Evolutionary conservation across 2,329 filamentous ascomycete genomes (phyloP).

Genomic region (Zymoseptoria tritici): DNA sequence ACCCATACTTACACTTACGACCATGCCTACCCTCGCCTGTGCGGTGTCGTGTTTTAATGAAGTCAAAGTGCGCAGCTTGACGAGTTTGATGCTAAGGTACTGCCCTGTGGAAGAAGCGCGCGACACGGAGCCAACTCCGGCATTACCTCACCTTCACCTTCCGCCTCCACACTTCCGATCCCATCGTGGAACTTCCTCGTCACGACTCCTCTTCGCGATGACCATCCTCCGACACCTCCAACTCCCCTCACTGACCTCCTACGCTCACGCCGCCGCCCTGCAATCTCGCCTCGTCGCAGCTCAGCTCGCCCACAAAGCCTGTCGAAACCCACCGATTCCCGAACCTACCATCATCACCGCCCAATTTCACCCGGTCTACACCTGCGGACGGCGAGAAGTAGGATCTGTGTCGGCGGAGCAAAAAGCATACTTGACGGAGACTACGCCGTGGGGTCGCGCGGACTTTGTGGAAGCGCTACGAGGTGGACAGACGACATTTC

Average conservation of each 20-base stretch:
- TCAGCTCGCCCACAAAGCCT: conserved; percentile 55
- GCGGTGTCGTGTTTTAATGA: too few relatives aligned
- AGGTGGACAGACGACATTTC: conserved; percentile 88
- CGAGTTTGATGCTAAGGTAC: too few relatives aligned
- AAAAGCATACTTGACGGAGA: conserved; percentile 32
- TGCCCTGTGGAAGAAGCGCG: too few relatives aligned
- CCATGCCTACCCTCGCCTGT: too few relatives aligned
- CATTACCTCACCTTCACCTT: too few relatives aligned
- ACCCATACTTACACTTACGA: too few relatives aligned
- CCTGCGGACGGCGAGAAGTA: conserved; percentile 75
- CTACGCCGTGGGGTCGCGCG: conserved; percentile 38
- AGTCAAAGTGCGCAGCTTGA: too few relatives aligned
- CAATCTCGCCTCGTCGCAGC: conserved; percentile 51
- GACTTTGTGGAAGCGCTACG: conserved; percentile 66
- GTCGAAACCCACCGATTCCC: conserved; percentile 31
- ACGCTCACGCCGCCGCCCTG: conserved; percentile 47
- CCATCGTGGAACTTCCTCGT: too few relatives aligned
- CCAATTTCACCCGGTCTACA: conserved; percentile 76
- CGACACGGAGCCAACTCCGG: too few relatives aligned
- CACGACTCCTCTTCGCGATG: background rate
- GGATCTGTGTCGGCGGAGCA: conserved; percentile 43
- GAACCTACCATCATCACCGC: conserved; percentile 76
- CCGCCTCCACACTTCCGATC: too few relatives aligned
- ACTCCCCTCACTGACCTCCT: conserved; percentile 48
- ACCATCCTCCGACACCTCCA: conserved; percentile 48